Evolutionary conservation across 2,329 filamentous ascomycete species (phyloP).

Genomic region (Akanthomyces uredinophilus): DNA sequence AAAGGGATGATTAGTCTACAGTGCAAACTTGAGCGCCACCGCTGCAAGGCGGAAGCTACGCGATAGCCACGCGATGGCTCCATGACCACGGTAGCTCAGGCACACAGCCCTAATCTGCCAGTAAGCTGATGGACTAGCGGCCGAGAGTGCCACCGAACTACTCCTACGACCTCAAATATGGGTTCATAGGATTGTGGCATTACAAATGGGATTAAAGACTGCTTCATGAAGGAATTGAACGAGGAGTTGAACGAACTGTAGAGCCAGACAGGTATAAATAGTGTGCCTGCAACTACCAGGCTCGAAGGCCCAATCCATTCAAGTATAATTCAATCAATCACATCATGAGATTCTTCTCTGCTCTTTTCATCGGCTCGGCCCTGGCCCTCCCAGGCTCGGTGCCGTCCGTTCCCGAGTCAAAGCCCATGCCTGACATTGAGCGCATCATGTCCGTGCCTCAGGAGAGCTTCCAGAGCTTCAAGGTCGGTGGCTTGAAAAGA

Average conservation of each 20-base stretch:
- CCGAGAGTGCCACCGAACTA: background rate
- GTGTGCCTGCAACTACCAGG: background rate
- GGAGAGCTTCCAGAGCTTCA: conserved; percentile 6
- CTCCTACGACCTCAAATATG: background rate
- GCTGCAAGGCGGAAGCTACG: background rate
- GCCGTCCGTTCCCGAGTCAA: background rate
- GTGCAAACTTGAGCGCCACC: background rate
- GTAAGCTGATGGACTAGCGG: background rate
- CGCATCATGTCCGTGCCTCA: conserved; percentile 9
- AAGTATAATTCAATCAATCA: background rate
- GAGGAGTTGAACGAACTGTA: background rate
- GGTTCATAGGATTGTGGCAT: background rate
- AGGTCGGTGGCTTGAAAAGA: conserved; percentile 1
- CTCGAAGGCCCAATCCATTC: background rate
- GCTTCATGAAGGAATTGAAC: background rate
- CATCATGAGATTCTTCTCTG: background rate
- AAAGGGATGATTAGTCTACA: too few relatives aligned
- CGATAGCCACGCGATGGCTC: background rate
- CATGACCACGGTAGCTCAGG: background rate
- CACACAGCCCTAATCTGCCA: background rate
- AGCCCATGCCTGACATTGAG: conserved; percentile 8
- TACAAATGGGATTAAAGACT: background rate
- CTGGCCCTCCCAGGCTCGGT: background rate
- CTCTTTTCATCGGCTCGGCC: background rate
- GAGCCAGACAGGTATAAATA: background rate